Evolutionary conservation across 306 rosid genomes (phyloP), one percentile per base, ranked within the genome.

Genomic region (Vicia faba): DNA sequence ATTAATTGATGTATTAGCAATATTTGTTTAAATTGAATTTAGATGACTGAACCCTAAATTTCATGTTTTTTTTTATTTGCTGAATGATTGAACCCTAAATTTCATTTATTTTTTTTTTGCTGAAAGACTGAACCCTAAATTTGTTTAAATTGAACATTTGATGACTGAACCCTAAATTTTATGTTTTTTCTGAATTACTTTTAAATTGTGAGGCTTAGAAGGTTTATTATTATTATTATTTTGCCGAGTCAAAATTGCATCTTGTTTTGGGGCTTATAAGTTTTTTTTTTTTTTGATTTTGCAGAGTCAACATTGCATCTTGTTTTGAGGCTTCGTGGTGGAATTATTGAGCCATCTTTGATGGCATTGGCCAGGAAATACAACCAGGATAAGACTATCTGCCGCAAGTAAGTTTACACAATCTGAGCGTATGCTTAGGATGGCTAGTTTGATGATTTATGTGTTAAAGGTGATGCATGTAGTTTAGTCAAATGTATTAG

Each of bases 301-400:
- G 70, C 76, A 93, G 98, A 93, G 68, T 93, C 98, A n/a, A 93
- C 98, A 7, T 69, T 93, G 74, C 98, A 93, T 75, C 88, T 93
- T 83, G 98, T 93, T 71, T 78, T 93, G 78, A 93, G 98, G 96
- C 98, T 93, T 53, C 95, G 98, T 60, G 97, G 98, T 82, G 98
- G 98, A 3, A 93, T 93, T 41, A 93, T 93, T 43, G 97, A 93
- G 87, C 98, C 98, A 0, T 93, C 98, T 48, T 67, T 93, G 79
- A 93, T 93, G 98, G 97, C 96, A 9, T 79, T 93, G 89, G 98
- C 98, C 48, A 83, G 98, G 84, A 93, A 93, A 23, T 93, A 89
- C 41, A 93, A 93, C 54, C 98, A 93, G 72, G 98, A 93, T 20
- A 93, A 93, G 85, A 93, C 59, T 71, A 93, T 93, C 56, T 93